Percentiles rank a stretch among this genome's conserved stretches.
These are phyloP conservation scores for Colletotrichum sp. DNA, from an alignment of 2,329 filamentous ascomycete genomes.

Conservation along the genomic window DNA sequence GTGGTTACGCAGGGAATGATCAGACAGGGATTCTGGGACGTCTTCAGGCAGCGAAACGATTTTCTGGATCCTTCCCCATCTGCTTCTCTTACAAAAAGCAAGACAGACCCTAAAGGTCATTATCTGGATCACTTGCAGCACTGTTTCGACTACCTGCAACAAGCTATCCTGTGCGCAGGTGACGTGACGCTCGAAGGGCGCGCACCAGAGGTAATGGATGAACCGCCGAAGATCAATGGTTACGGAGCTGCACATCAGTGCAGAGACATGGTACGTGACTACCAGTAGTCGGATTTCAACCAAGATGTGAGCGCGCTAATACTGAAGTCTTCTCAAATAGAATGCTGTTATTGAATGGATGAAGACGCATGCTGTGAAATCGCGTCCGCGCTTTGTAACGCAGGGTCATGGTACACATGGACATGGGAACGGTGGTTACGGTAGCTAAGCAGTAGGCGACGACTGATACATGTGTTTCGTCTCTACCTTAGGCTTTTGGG, in stretches of 20 bases:
- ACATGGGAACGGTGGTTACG: neutral
- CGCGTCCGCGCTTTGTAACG: neutral
- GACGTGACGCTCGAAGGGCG: neutral
- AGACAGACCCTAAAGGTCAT: neutral
- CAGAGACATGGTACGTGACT: neutral
- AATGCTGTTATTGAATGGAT: neutral
- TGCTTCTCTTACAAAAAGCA: neutral
- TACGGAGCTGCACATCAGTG: neutral
- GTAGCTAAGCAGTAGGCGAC: neutral
- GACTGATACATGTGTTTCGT: neutral
- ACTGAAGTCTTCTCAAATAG: neutral
- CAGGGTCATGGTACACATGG: neutral
- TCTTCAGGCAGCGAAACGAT: neutral
- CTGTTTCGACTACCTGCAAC: neutral
- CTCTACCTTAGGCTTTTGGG: neutral
- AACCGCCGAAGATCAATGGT: neutral
- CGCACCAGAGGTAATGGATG: neutral
- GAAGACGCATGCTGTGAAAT: neutral
- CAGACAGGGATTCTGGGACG: neutral
- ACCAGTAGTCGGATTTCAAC: neutral
- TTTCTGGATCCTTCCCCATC: neutral
- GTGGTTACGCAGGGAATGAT: neutral
- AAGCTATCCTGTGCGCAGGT: neutral
- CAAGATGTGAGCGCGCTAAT: neutral
- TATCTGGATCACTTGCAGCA: neutral